These are phyloP conservation scores for Darksidea phi DNA, from an alignment of 495 filamentous ascomycete genomes.

Conservation along the genomic window DNA sequence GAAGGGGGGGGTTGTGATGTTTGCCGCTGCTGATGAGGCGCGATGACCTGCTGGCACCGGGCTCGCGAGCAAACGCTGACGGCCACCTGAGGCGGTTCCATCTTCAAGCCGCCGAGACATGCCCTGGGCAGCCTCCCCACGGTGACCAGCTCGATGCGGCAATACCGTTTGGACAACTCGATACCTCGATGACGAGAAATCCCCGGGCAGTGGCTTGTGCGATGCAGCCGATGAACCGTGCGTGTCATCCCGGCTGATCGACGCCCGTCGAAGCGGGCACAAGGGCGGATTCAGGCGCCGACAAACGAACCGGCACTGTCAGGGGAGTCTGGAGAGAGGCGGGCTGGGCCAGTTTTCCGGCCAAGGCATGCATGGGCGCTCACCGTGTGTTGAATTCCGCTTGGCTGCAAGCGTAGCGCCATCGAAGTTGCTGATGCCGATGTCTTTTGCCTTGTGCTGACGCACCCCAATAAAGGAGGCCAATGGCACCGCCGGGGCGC, in stretches of 20 bases:
- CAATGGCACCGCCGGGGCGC: constrained; percentile 3
- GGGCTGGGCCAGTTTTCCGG: background rate
- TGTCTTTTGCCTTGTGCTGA: constrained; percentile 32
- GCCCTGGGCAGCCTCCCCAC: constrained; percentile 8
- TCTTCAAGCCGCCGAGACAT: background rate
- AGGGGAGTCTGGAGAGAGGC: constrained; percentile 17
- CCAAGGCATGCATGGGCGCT: constrained; percentile 19
- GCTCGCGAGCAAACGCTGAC: background rate
- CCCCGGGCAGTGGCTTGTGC: constrained; percentile 30
- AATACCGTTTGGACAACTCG: constrained; percentile 23
- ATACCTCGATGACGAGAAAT: constrained; percentile 35
- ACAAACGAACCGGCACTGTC: constrained; percentile 23
- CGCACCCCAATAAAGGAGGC: constrained; percentile 25
- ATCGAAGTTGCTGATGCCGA: constrained; percentile 14
- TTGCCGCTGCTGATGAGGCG: background rate
- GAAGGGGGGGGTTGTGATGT: background rate
- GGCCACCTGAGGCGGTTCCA: constrained; percentile 8
- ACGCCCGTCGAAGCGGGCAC: constrained; percentile 20
- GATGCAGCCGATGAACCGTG: constrained; percentile 33
- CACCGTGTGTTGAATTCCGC: constrained; percentile 4
- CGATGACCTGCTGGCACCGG: background rate
- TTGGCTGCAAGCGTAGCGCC: constrained; percentile 28
- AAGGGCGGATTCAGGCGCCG: constrained; percentile 7
- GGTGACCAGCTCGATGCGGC: constrained; percentile 26
- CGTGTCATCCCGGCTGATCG: constrained; percentile 34